Conservation (phyloP, 2,329 filamentous ascomycete species). For the Fusarium sp. region DNA sequence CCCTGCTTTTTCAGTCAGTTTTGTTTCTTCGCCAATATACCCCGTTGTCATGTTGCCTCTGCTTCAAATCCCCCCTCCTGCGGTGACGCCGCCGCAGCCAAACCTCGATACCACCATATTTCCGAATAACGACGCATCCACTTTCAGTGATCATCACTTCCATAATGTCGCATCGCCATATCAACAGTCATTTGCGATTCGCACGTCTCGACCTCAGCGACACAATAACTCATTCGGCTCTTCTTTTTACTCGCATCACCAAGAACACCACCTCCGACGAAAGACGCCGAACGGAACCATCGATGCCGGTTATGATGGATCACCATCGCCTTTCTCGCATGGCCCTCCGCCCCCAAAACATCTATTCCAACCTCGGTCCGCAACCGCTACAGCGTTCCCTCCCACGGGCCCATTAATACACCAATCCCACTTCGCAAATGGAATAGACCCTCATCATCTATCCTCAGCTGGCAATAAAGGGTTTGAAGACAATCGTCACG, state of each 20-base stretch:
- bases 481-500: slow-evolving; percentile 31
- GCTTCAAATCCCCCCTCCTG: slow-evolving; percentile 64
- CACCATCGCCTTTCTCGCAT: slow-evolving; percentile 76
- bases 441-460: slow-evolving; percentile 24
- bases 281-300: slow-evolving; percentile 97
- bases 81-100: slow-evolving; percentile 60
- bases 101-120: slow-evolving; percentile 53
- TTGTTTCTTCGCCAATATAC: slow-evolving; percentile 45
- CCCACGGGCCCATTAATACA: slow-evolving; percentile 22
- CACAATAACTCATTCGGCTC: slow-evolving; percentile 29
- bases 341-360: slow-evolving; percentile 86
- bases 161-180: slow-evolving; percentile 45
- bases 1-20: slow-evolving; percentile 46
- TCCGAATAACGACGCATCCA: slow-evolving; percentile 32
- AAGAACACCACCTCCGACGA: slow-evolving; percentile 84
- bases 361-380: slow-evolving; percentile 75
- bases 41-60: slow-evolving; percentile 61
- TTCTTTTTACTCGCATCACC: slow-evolving; percentile 48
- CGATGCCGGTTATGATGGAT: slow-evolving; percentile 90
- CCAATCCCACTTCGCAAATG: slow-evolving; percentile 29
- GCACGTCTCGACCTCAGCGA: slow-evolving; percentile 49
- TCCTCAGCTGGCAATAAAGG: slow-evolving; percentile 28
- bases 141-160: slow-evolving; percentile 45
- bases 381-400: slow-evolving; percentile 37
- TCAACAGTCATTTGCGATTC: slow-evolving; percentile 51